phyloP scores from a whole-genome alignment of 768 basidiomycete genomes.

The Udeniomyces megalosporus region DNA sequence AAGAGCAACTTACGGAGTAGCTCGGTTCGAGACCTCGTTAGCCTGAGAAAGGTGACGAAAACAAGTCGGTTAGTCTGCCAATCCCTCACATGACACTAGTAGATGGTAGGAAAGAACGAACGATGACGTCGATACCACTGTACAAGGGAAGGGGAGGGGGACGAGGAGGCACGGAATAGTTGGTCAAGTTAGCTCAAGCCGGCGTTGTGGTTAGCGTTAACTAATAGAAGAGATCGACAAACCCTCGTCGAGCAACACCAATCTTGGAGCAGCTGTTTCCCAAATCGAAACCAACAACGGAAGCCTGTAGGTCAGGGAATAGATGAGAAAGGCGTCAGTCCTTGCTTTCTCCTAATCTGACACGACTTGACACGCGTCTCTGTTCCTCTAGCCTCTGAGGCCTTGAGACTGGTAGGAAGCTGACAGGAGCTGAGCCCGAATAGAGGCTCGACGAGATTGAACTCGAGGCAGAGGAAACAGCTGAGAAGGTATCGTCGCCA shows the following conservation, averaged over 20 bases:
- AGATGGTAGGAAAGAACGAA: background rate
- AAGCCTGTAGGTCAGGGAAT: constrained; percentile 12
- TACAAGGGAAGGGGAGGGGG: background rate
- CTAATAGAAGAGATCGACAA: background rate
- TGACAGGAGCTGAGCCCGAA: too few relatives aligned
- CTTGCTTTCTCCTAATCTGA: background rate
- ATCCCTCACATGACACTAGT: too few relatives aligned
- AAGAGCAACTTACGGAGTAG: constrained; percentile 60
- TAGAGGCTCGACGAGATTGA: too few relatives aligned
- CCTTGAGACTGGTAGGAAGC: too few relatives aligned
- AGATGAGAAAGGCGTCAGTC: background rate
- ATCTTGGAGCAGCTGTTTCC: constrained; percentile 88
- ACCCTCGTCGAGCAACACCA: constrained; percentile 78
- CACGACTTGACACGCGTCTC: background rate
- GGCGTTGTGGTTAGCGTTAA: background rate
- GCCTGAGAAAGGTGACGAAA: constrained; percentile 21
- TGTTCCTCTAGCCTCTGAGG: too few relatives aligned
- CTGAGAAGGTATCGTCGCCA: too few relatives aligned
- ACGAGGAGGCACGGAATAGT: background rate
- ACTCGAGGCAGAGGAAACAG: too few relatives aligned
- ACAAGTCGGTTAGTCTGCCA: background rate
- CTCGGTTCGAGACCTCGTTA: constrained; percentile 94
- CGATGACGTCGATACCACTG: constrained; percentile 87
- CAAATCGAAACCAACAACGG: constrained; percentile 85
- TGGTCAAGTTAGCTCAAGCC: background rate